Conservation (phyloP, 805 yeast genomes). For the Saccharomycopsis fodiens region DNA sequence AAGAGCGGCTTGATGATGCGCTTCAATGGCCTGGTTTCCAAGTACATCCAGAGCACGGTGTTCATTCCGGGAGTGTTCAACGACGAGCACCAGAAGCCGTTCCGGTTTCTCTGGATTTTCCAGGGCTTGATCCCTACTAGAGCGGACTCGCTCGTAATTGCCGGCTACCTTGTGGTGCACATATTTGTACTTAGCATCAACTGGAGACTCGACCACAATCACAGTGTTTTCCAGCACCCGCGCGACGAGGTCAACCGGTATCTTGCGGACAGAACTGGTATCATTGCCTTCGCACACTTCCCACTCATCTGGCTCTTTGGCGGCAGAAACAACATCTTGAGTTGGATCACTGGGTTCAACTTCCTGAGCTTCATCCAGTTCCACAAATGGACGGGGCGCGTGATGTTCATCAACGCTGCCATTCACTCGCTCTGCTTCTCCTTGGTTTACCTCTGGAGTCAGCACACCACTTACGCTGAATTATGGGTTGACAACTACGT, state of each 20-base stretch:
- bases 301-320: slow-evolving; percentile 59
- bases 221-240: slow-evolving; percentile 31
- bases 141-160: slow-evolving; percentile 30
- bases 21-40: slow-evolving; percentile 6
- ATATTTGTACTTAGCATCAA: slow-evolving; percentile 25
- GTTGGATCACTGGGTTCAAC: slow-evolving; percentile 52
- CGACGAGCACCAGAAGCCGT: slow-evolving; percentile 23
- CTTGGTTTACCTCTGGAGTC: not conserved
- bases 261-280: slow-evolving; percentile 33
- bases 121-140: slow-evolving; percentile 31
- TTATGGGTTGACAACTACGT: slow-evolving; percentile 31
- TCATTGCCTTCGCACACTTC: slow-evolving; percentile 32
- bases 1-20: slow-evolving; percentile 10
- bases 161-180: slow-evolving; percentile 28
- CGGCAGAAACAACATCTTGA: slow-evolving; percentile 65
- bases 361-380: slow-evolving; percentile 54
- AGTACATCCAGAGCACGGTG: slow-evolving; percentile 23
- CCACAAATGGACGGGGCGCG: slow-evolving; percentile 60
- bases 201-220: slow-evolving; percentile 26
- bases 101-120: slow-evolving; percentile 18
- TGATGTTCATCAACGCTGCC: slow-evolving; percentile 26
- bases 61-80: slow-evolving; percentile 26
- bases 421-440: slow-evolving; percentile 15
- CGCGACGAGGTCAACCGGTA: slow-evolving; percentile 32
- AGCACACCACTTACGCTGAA: not conserved